Conservation (phyloP, 1,139 yeast genomes). For the Sugiyamaella paludigena region DNA sequence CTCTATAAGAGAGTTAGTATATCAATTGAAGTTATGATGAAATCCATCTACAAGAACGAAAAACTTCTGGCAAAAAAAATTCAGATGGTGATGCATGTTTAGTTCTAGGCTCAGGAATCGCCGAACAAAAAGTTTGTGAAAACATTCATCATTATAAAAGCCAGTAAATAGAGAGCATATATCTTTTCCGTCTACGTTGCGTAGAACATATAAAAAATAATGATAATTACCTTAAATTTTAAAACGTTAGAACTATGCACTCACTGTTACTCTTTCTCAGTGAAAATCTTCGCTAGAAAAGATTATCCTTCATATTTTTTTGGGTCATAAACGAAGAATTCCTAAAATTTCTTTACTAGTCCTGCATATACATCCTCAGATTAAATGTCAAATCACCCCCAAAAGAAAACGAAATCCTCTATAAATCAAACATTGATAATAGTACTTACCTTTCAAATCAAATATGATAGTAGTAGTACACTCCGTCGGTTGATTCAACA, state of each 20-base stretch:
- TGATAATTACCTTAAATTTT: not conserved
- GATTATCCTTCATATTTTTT: not conserved
- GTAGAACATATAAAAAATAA: not conserved
- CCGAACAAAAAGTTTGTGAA: conserved; percentile 19
- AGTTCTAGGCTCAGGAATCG: conserved; percentile 14
- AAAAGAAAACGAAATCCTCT: not conserved
- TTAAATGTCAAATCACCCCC: conserved; percentile 13
- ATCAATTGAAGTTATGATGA: too few relatives aligned
- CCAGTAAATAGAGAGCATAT: not conserved
- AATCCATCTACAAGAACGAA: too few relatives aligned
- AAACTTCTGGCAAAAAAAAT: not conserved
- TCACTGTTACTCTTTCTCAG: too few relatives aligned
- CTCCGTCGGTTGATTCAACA: too few relatives aligned
- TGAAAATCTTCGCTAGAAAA: too few relatives aligned
- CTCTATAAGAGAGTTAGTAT: too few relatives aligned
- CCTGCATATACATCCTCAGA: conserved; percentile 19
- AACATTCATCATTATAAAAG: conserved; percentile 15
- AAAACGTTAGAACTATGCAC: not conserved
- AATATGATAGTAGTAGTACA: too few relatives aligned
- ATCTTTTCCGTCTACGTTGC: not conserved
- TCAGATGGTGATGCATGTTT: conserved; percentile 16
- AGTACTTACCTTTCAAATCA: not conserved
- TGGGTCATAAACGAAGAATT: conserved; percentile 63
- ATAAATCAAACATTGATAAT: too few relatives aligned
- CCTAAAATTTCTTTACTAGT: conserved; percentile 43